A percentile compares a stretch with the other conserved stretches of the same genome.
phyloP scores from a whole-genome alignment of 179 eudicot genomes.

The Gypsophila paniculata region DNA sequence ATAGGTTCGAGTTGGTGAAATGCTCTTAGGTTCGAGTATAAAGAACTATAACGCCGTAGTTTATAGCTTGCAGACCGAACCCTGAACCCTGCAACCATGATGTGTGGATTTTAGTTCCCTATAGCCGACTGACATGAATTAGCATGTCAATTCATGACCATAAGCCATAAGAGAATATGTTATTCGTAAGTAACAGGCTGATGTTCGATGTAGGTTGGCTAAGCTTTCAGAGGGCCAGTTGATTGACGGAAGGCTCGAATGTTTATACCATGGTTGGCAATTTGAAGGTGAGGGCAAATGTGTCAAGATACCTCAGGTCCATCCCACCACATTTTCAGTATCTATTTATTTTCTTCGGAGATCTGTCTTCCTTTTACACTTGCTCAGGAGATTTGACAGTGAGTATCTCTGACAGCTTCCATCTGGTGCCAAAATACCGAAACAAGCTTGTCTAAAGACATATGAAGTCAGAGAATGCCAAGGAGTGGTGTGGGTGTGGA shows the following conservation, averaged over 20 bases:
- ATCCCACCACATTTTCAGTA: conserved; percentile 7
- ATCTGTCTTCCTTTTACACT: neutral
- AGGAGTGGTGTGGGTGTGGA: conserved; percentile 97
- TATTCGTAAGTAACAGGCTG: neutral
- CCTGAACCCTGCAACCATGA: neutral
- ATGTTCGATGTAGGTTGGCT: conserved; percentile 58
- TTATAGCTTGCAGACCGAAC: neutral
- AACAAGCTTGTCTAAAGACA: conserved; percentile 65
- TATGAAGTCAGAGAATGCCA: conserved; percentile 80
- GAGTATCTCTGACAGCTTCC: conserved; percentile 50
- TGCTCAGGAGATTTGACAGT: neutral
- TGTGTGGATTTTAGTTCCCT: neutral
- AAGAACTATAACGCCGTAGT: neutral
- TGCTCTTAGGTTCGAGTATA: neutral
- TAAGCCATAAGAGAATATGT: no score
- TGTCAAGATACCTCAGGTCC: conserved; percentile 93
- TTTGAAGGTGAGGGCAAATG: conserved; percentile 90
- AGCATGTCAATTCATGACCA: no score
- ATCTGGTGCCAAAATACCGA: conserved; percentile 71
- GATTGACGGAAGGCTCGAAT: conserved; percentile 82
- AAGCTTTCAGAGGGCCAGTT: conserved; percentile 94
- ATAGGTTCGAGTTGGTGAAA: neutral
- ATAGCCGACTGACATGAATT: no score
- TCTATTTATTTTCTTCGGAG: neutral
- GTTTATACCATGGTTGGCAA: conserved; percentile 98